Conservation (phyloP, 2,329 filamentous ascomycete species). For the Diaporthe citrichinensis region DNA sequence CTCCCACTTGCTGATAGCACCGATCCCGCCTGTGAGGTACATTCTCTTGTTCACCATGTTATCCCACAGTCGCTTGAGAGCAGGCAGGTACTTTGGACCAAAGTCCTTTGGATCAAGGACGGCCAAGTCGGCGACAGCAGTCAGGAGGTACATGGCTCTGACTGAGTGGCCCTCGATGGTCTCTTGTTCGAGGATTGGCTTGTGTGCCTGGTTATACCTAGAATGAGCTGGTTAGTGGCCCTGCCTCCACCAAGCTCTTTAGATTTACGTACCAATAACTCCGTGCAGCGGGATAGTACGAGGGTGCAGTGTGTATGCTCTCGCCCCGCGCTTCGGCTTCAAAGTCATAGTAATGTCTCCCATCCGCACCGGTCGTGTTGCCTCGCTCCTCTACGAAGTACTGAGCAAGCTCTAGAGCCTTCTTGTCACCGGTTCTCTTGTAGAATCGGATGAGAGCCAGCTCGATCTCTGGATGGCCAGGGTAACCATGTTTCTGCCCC, state of each 20-base stretch:
- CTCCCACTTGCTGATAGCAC: slow-evolving; percentile 70
- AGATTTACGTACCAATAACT: slow-evolving; percentile 54
- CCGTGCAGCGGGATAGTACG: slow-evolving; percentile 59
- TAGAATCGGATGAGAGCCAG: slow-evolving; percentile 57
- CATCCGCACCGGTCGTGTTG: slow-evolving; percentile 62
- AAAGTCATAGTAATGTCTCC: slow-evolving; percentile 66
- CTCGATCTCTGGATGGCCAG: slow-evolving; percentile 71
- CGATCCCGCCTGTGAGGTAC: slow-evolving; percentile 74
- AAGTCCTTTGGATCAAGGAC: slow-evolving; percentile 50
- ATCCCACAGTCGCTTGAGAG: slow-evolving; percentile 66
- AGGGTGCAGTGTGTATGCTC: slow-evolving; percentile 58
- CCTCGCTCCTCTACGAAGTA: slow-evolving; percentile 73
- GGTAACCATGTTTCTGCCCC: slow-evolving; percentile 69
- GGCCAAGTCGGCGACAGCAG: slow-evolving; percentile 68
- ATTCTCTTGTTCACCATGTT: slow-evolving; percentile 74
- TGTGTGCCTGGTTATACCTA: slow-evolving; percentile 66
- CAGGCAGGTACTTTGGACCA: slow-evolving; percentile 45
- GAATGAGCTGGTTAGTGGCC: neutral
- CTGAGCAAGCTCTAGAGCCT: slow-evolving; percentile 60
- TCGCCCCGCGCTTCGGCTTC: slow-evolving; percentile 67
- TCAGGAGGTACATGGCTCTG: slow-evolving; percentile 72
- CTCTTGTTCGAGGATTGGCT: slow-evolving; percentile 66
- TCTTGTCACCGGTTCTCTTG: slow-evolving; percentile 50
- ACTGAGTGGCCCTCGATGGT: slow-evolving; percentile 72
- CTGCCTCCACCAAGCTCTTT: no score